Base-by-base conservation (phyloP, 768 basidiomycete species). In the Pleurotus salmoneostramineus region DNA sequence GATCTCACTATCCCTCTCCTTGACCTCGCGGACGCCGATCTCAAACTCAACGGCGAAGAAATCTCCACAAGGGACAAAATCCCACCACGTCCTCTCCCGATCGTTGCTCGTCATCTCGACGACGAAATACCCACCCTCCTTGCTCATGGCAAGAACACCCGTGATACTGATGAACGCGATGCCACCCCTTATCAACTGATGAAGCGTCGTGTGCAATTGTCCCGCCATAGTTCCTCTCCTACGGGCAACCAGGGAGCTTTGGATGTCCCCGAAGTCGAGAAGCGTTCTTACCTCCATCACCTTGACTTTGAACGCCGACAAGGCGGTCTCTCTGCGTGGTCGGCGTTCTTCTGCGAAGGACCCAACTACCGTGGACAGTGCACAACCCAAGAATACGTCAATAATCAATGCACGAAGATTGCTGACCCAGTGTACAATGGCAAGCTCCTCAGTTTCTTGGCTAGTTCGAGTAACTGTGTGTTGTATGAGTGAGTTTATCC, bases 331-430 rank as follows among this genome's bases (percentile, higher is more conserved):
- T 45, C 44, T 11, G n/a, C 36, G n/a, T 51, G 50, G 50, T 34
- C 50, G 12, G 50, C 50, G 15, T 51, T 51, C 17, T 51, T 35
- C 33, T 51, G 50, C 50, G 50, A 51, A 35, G 50, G 50, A 15
- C 50, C 50, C n/a, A 51, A 51, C 35, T 51, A 51, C 33, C 33
- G 50, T 17, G 50, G 50, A 3, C 15, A 51, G n/a, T 51, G 50
- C 50, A 37, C 31, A n/a, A 51, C 50, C 7, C 50, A 51, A 36
- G 34, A 51, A 35, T 51, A n/a, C 50, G n/a, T 31, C 8, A 5
- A 14, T 15, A 35, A 35, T 6, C 33, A 14, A 37, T 51, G 50
- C 50, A 35, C 31, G 12, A 34, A 51, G 33, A 31, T 51, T n/a
- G 8, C 37, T 6, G 34, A 35, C 5, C 50, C 50, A 35, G 32